These are phyloP conservation scores for Candida ponderosae DNA, from an alignment of 805 yeast genomes.

Conservation along the genomic window DNA sequence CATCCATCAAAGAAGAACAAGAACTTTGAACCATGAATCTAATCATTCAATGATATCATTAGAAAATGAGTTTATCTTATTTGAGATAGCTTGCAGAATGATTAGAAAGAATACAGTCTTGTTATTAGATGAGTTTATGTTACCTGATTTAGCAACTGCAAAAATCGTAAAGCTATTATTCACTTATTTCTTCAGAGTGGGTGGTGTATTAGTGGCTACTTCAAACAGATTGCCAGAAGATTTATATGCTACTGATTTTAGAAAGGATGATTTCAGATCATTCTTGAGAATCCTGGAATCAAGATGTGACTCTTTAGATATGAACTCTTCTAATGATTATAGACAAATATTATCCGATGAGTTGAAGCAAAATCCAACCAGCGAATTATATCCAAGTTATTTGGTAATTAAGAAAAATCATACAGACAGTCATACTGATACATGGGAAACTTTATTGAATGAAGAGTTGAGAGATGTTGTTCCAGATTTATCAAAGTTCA, in stretches of 20 bases:
- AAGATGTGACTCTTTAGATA: slow-evolving; percentile 54
- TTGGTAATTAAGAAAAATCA: slow-evolving; percentile 24
- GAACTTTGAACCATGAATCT: slow-evolving; percentile 21
- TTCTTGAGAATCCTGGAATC: slow-evolving; percentile 50
- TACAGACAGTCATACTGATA: slow-evolving; percentile 12
- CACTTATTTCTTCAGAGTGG: slow-evolving; percentile 62
- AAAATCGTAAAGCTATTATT: slow-evolving; percentile 58
- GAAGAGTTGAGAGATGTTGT: slow-evolving; percentile 5
- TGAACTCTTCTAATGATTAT: slow-evolving; percentile 53
- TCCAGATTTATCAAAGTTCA: slow-evolving; percentile 1
- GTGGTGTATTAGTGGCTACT: slow-evolving; percentile 71
- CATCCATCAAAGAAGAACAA: slow-evolving; percentile 37
- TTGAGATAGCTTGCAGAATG: slow-evolving; percentile 62
- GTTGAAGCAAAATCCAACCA: too few species aligned
- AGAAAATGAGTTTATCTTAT: slow-evolving; percentile 57
- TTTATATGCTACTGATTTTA: slow-evolving; percentile 58
- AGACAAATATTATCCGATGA: slow-evolving; percentile 24
- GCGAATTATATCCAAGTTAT: too few species aligned
- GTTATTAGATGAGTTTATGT: slow-evolving; percentile 66
- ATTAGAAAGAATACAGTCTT: slow-evolving; percentile 48
- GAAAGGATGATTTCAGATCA: slow-evolving; percentile 45
- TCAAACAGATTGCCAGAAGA: slow-evolving; percentile 69
- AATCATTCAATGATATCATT: slow-evolving; percentile 24
- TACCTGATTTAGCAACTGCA: slow-evolving; percentile 71
- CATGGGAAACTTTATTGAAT: slow-evolving; percentile 29